Evolutionary conservation across 805 yeast genomes (phyloP).

Genomic region (Candida takata): DNA sequence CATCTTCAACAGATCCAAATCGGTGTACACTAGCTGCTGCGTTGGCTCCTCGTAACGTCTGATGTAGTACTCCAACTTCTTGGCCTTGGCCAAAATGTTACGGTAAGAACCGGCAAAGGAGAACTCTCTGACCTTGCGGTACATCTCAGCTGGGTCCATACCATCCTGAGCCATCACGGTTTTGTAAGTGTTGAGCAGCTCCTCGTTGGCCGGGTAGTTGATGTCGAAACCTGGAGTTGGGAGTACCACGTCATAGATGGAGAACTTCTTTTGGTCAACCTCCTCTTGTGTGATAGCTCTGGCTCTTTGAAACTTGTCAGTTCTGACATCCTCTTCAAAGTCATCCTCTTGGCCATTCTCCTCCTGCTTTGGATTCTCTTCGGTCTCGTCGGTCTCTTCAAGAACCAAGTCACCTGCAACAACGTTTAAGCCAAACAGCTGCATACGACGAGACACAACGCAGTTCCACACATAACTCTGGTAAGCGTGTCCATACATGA

Average conservation of each 20-base stretch:
- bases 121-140: slow-evolving; percentile 78
- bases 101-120: slow-evolving; percentile 91
- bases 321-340: slow-evolving; percentile 66
- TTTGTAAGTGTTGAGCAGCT: slow-evolving; percentile 53
- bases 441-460: slow-evolving; percentile 72
- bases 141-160: slow-evolving; percentile 80
- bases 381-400: slow-evolving; percentile 28
- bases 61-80: slow-evolving; percentile 51
- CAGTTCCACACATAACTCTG: slow-evolving; percentile 94
- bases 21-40: slow-evolving; percentile 74
- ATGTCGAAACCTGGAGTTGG: slow-evolving; percentile 98
- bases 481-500: slow-evolving; percentile 96
- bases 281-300: slow-evolving; percentile 73
- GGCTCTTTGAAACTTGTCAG: slow-evolving; percentile 54
- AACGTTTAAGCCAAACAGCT: slow-evolving; percentile 58
- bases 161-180: slow-evolving; percentile 74
- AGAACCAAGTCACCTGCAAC: slow-evolving; percentile 80
- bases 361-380: slow-evolving; percentile 7
- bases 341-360: slow-evolving; percentile 37
- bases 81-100: slow-evolving; percentile 59
- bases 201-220: slow-evolving; percentile 67
- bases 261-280: slow-evolving; percentile 44
- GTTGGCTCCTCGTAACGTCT: slow-evolving; percentile 56
- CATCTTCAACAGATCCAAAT: slow-evolving; percentile 48
- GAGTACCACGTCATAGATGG: slow-evolving; percentile 78